Base-by-base conservation (phyloP, 164 flowering plant genomes). In the Akebia trifoliata region DNA sequence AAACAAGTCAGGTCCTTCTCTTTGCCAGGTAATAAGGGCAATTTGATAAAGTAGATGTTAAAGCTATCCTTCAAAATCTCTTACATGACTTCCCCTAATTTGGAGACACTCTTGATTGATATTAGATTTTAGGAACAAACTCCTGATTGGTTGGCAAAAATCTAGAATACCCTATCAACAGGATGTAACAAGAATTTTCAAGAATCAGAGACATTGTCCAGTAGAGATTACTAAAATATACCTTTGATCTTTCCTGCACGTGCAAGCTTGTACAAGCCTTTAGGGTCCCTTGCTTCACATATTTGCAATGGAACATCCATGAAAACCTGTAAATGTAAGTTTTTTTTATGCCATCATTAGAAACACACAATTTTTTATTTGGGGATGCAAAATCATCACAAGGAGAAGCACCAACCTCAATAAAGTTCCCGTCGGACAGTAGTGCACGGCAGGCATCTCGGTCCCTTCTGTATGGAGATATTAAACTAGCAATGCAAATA, bases 241-340 rank as follows among this genome's bases (percentile, higher is more conserved):
- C 99, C 97, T 90, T 74, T 84, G 24, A 94, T 86, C 71, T 87
- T 94, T 70, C 99, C 99, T 15, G 95, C 90, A 70, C 99, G 81
- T 15, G 97, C 96, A 54, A 87, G 85, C 74, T 85, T 87, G 80
- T 94, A 94, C 24, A 94, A 71, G 35, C 99, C 99, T 68, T 94
- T 94, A n/a, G 99, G 78, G 60, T 94, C 99, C 74, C 99, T 83
- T 63, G 80, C 68, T 61, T 94, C 99, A 45, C 99, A 94, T 15
- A 94, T 65, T 58, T 76, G 63, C 28, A 94, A 76, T 8, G 98
- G 90, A 57, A 81, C 73, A 70, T 93, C 83, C 89, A 93, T 76
- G 71, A 76, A 93, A 36, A 90, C 96, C 97, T 93, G 56, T 49
- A 60, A 53, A 54, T 10, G 24, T 21, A 55, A 50, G 26, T 4